Conservation (phyloP, 805 yeast species). For the Nakazawaea ambrosiae region DNA sequence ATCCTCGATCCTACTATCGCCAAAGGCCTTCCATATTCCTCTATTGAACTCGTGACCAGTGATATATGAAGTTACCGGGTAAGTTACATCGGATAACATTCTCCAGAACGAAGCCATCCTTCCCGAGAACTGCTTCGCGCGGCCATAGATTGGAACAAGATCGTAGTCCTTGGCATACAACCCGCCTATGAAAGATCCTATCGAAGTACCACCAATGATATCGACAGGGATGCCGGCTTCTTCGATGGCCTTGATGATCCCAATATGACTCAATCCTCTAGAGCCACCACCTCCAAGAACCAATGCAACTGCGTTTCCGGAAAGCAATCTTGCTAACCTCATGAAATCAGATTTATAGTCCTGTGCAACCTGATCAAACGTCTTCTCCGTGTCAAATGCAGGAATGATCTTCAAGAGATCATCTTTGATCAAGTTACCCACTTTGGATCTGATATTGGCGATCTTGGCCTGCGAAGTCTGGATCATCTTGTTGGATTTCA, state of each 20-base stretch:
- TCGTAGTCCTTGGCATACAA: conserved; percentile 90
- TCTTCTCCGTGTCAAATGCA: background rate
- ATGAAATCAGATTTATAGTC: conserved; percentile 80
- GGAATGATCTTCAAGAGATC: conserved; percentile 18
- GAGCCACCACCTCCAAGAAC: conserved; percentile 99
- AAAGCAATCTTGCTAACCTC: conserved; percentile 79
- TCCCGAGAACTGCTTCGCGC: conserved; percentile 79
- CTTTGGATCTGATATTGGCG: conserved; percentile 9
- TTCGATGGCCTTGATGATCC: conserved; percentile 85
- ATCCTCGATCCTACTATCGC: conserved; percentile 88
- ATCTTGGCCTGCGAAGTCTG: conserved; percentile 11
- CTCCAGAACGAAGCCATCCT: conserved; percentile 86
- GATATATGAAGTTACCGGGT: conserved; percentile 90
- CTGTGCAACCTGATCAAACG: conserved; percentile 11
- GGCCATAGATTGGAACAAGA: conserved; percentile 82
- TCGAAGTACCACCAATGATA: conserved; percentile 92
- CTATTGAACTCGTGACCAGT: conserved; percentile 97
- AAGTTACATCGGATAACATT: conserved; percentile 73
- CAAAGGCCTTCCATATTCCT: conserved; percentile 96
- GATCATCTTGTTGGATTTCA: conserved; percentile 5
- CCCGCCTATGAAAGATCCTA: conserved; percentile 95
- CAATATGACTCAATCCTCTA: conserved; percentile 87
- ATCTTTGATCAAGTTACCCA: conserved; percentile 16
- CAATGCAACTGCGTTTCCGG: conserved; percentile 90
- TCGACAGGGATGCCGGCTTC: conserved; percentile 92